Evolutionary conservation across 139 green algal genomes (phyloP).

Genomic region (Mesotaenium endlicherianum): DNA sequence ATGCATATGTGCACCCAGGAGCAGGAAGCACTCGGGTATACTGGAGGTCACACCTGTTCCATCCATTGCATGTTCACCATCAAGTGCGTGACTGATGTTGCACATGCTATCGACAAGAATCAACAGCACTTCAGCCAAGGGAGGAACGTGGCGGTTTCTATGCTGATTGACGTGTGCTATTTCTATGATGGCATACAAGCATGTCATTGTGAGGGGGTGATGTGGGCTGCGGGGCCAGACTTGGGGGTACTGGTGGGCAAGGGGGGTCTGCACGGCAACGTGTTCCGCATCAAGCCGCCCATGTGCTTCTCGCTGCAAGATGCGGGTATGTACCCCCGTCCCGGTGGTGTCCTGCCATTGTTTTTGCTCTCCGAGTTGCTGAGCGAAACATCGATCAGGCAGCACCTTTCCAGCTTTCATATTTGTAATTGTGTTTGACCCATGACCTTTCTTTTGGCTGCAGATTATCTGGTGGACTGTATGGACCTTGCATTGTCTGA

Average conservation of each 20-base stretch:
- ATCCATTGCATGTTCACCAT: too few relatives aligned
- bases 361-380: not conserved
- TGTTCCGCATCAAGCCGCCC: conserved; percentile 97
- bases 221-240: conserved; percentile 55
- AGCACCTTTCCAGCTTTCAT: not conserved
- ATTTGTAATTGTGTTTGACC: not conserved
- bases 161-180: too few relatives aligned
- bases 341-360: not conserved
- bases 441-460: not conserved
- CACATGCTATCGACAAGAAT: too few relatives aligned
- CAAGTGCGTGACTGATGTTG: too few relatives aligned
- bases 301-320: conserved; percentile 91
- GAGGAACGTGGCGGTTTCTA: too few relatives aligned
- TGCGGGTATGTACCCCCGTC: conserved; percentile 44
- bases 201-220: not conserved
- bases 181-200: too few relatives aligned
- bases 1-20: too few relatives aligned
- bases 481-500: conserved; percentile 32
- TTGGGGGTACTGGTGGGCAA: conserved; percentile 93
- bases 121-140: too few relatives aligned
- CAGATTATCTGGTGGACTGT: conserved; percentile 43
- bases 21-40: too few relatives aligned
- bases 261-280: conserved; percentile 88
- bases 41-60: too few relatives aligned
- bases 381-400: not conserved